phyloP scores from a whole-genome alignment of 345 rosid species.

The Aquilaria yunnanensis region DNA sequence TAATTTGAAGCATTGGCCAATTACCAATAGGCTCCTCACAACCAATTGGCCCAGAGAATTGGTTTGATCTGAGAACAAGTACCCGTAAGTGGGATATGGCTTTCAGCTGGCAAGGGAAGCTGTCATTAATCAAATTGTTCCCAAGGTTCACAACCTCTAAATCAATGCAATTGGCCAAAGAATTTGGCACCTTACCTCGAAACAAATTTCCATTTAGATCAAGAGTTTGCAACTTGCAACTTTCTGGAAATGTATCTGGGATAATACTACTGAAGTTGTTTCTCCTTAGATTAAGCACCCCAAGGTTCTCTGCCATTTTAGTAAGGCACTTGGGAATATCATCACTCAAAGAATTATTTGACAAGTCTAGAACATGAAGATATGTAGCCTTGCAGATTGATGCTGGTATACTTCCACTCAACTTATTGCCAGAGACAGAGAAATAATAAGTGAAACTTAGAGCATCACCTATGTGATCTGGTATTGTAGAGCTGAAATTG shows the following conservation, averaged over 20 bases:
- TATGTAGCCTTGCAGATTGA: conserved; percentile 20
- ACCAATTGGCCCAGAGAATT: too few species aligned
- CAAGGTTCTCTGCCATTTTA: not conserved
- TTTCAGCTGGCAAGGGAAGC: conserved; percentile 33
- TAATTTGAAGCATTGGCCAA: too few species aligned
- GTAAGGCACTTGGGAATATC: conserved; percentile 26
- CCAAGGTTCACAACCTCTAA: conserved; percentile 37
- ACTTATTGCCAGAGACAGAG: conserved; percentile 27
- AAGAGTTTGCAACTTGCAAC: conserved; percentile 22
- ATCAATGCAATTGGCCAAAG: conserved; percentile 19
- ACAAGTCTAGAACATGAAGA: conserved; percentile 31
- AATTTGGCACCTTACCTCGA: conserved; percentile 25
- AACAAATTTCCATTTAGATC: conserved; percentile 27
- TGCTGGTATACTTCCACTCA: conserved; percentile 24
- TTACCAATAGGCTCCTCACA: too few species aligned
- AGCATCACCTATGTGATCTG: conserved; percentile 17
- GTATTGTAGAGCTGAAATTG: conserved; percentile 14
- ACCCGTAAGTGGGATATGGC: conserved; percentile 18
- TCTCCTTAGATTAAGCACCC: conserved; percentile 9
- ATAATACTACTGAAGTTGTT: conserved; percentile 6
- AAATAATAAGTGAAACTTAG: not conserved
- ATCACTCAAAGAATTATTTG: conserved; percentile 31
- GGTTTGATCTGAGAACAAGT: too few species aligned
- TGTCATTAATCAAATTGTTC: conserved; percentile 22
- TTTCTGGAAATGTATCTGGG: conserved; percentile 7